Percentiles rank a stretch among this genome's conserved stretches.
These are phyloP conservation scores for Rubia occidens DNA, from an alignment of 305 asterid genomes.

Conservation along the genomic window DNA sequence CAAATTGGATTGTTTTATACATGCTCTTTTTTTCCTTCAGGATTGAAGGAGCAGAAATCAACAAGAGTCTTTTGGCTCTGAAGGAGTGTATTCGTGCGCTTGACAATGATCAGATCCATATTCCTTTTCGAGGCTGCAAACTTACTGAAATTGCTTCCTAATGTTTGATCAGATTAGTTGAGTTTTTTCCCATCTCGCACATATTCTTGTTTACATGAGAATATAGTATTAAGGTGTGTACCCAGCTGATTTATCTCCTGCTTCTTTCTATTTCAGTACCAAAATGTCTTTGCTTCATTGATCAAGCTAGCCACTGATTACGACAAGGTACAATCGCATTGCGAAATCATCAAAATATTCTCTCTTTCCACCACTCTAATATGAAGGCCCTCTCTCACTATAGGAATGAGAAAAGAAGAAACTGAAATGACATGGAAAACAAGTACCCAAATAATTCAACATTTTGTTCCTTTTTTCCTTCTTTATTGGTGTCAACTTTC, in stretches of 20 bases:
- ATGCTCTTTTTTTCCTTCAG: slow-evolving; percentile 30
- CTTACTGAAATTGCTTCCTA: slow-evolving; percentile 98
- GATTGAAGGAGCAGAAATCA: slow-evolving; percentile 97
- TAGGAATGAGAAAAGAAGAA: neutral
- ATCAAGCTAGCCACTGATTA: slow-evolving; percentile 99
- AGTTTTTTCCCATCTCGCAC: neutral
- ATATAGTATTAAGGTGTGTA: neutral
- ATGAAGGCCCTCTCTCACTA: neutral
- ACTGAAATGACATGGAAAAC: neutral
- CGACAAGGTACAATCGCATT: slow-evolving; percentile 57
- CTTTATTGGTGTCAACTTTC: no score
- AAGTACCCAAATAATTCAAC: neutral
- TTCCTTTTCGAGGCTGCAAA: slow-evolving; percentile 98
- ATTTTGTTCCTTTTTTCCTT: neutral
- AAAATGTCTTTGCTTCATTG: slow-evolving; percentile 96
- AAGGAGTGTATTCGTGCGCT: slow-evolving; percentile 97
- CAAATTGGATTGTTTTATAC: neutral
- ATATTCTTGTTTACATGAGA: neutral
- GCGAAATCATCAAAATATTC: neutral
- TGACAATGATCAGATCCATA: slow-evolving; percentile 93
- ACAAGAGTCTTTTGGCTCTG: slow-evolving; percentile 88
- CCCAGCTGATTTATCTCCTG: neutral
- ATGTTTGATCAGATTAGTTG: slow-evolving; percentile 13
- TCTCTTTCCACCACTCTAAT: neutral
- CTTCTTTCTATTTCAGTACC: slow-evolving; percentile 54